Base-by-base conservation (phyloP, 805 yeast species). In the Pichia membranifaciens region DNA sequence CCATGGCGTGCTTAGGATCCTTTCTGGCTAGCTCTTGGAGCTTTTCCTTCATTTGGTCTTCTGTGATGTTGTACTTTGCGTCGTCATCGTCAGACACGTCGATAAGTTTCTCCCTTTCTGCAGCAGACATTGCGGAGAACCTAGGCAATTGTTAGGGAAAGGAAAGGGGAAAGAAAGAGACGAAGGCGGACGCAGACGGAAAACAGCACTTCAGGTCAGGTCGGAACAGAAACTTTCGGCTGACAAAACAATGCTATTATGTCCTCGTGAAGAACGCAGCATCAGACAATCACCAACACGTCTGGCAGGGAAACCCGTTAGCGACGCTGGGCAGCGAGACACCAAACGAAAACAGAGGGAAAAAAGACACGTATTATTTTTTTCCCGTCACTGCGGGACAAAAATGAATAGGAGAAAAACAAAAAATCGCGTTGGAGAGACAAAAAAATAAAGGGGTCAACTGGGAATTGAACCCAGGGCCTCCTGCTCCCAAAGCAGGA, bases 391-490 rank as follows among this genome's bases (percentile, higher is more conserved):
- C 20, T 16, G 12, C 6, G 37, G 16, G 25, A 33, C n/a, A 37
- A 18, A 13, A 10, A 17, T 10, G 55, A 46, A 12, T 48, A 44
- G n/a, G 65, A 64, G 64, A 64, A 58, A 58, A 54, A 56, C 65
- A 29, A 7, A 17, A 40, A 17, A 15, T 12, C 3, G 34, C 21
- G 18, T 41, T n/a, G 36, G 17, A 12, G 5, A n/a, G 8, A 15
- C 15, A 37, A 16, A 45, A 54, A 54, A 56, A 45, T 13, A 49
- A 44, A n/a, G 65, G 65, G 64, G 65, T 58, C 59, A 54, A 56
- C 65, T 70, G 75, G 75, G 75, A 71, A 71, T 71, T 69, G 75
- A 71, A 71, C 75, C 75, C 75, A 70, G 75, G 75, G 73, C 75
- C 74, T 71, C 74, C 67, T 71, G 71, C 73, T 61, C 76, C 76